Evolutionary conservation across 1,284 basidiomycete species (phyloP), one percentile per base, ranked within the genome.

Genomic region (Ceratobasidium sp.): DNA sequence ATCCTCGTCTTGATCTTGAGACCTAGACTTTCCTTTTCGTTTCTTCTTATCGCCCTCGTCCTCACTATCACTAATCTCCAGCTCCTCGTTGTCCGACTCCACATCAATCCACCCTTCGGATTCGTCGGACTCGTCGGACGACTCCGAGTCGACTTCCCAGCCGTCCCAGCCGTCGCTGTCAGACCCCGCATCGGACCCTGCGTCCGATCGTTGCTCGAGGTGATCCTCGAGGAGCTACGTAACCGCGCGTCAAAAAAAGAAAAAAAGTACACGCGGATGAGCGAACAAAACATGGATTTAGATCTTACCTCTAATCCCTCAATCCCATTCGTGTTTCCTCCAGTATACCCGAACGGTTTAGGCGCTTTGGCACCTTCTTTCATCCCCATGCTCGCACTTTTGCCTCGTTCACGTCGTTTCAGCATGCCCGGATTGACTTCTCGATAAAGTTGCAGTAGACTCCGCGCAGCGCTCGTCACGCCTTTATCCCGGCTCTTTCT

Each of bases 351-450:
- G 77, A 92, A 98, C 1, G 91, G 90, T 23, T 92, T 81, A 1
- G 90, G 90, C 76, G 90, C 88, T 8, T 45, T 50, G 41, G 79
- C 84, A 46, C 89, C 88, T 73, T 81, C 82, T 28, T 84, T 83
- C 52, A 92, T 81, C 26, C 89, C 88, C 84, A 95, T 93, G 50
- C 85, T 88, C 10, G 92, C 94, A 39, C 92, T 89, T 84, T 96
- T 96, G 45, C 94, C 94, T 76, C 96, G 84, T 79, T 99, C 97
- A 72, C 94, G 85, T 74, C 90, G 86, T 82, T 94, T 96, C 77
- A 99, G 84, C 88, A 99, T 87, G 1, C 89, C 90, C 0, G 97
- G 97, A 80, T 98, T 98, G 74, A 98, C 93, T 77, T 98, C 97
- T 41, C 97, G 86, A 83, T 95, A 99, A n/a, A 99, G 84, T 78